Base-by-base conservation (phyloP, 441 rosid genomes). In the Adansonia madagascariensis region DNA sequence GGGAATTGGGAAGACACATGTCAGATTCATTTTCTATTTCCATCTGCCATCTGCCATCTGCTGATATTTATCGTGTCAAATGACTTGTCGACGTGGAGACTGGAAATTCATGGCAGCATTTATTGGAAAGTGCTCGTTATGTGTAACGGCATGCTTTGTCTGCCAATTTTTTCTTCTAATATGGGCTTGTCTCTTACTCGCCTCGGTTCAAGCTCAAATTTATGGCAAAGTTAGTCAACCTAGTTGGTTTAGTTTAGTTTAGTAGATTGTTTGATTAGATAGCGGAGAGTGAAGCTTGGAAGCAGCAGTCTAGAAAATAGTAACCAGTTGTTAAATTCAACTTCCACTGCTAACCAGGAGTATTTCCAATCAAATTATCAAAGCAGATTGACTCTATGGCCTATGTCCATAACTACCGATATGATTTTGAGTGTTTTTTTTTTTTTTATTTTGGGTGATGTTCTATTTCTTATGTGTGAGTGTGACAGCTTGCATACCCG, bases 261-360 rank as follows among this genome's bases (percentile, higher is more conserved):
- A 22, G 62, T 18, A 18, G 8, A 10, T 57, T 8, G 39, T 15
- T 24, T 62, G 67, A 14, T 62, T 31, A 12, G 17, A 62, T 62
- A 4, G 62, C 2, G 4, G 1, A 49, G 31, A 57, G 3, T 22
- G 31, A 22, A 6, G 2, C 62, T 18, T 57, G 27, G 8, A 57
- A 18, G 31, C 31, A 17, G 44, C 43, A 15, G 5, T 67, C 5
- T 4, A 67, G 71, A 57, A 67, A 41, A 41, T 44, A 67, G n/a
- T 18, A 43, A 44, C 74, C 60, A 12, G 31, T 49, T 10, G 62
- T 71, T 71, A 31, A 31, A n/a, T 71, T 53, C 75, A 71, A 31
- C 22, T 22, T 71, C 62, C 57, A 24, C 9, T 31, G 22, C 41
- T 15, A 35, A 47, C 18, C 11, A 10, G 11, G 7, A 43, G 52